Percentiles rank a stretch among this genome's conserved stretches.
These are phyloP conservation scores for Oryza brachyantha DNA, from an alignment of 176 grass and related monocot species.

Conservation along the genomic window DNA sequence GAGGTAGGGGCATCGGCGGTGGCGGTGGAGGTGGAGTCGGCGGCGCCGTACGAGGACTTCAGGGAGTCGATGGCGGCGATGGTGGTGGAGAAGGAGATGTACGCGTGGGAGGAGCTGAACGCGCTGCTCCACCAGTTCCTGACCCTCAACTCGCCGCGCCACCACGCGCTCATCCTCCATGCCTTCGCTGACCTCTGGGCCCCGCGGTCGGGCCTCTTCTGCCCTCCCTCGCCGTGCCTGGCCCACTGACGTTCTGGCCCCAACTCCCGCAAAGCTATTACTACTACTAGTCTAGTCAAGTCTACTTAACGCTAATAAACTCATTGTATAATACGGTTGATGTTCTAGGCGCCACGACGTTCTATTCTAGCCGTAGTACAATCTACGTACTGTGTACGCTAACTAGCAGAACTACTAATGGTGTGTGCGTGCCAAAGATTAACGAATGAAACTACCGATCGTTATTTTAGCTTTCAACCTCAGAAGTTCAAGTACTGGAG, in stretches of 20 bases:
- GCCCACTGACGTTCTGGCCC: neutral
- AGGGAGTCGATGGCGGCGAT: conserved; percentile 83
- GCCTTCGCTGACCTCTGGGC: conserved; percentile 87
- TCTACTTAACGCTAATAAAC: too few relatives aligned
- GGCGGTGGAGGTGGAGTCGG: conserved; percentile 53
- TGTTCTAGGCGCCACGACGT: too few relatives aligned
- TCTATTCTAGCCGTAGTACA: too few relatives aligned
- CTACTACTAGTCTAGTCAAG: too few relatives aligned
- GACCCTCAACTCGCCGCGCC: conserved; percentile 69
- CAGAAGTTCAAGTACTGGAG: too few relatives aligned
- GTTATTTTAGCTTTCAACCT: too few relatives aligned
- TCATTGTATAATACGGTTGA: too few relatives aligned
- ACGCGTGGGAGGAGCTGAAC: conserved; percentile 94
- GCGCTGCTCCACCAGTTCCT: conserved; percentile 78
- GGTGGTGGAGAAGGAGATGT: conserved; percentile 95
- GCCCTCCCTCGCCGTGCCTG: conserved; percentile 58
- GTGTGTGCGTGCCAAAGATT: too few relatives aligned
- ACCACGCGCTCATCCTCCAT: conserved; percentile 80
- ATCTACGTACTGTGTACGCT: too few relatives aligned
- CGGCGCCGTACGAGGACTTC: conserved; percentile 72
- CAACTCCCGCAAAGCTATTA: neutral
- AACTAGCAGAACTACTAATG: too few relatives aligned
- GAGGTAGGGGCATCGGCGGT: conserved; percentile 35
- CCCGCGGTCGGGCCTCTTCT: conserved; percentile 37
- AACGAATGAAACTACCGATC: too few relatives aligned